Conservation (phyloP, 2,329 filamentous ascomycete species). For the Cladosporium phlei region DNA sequence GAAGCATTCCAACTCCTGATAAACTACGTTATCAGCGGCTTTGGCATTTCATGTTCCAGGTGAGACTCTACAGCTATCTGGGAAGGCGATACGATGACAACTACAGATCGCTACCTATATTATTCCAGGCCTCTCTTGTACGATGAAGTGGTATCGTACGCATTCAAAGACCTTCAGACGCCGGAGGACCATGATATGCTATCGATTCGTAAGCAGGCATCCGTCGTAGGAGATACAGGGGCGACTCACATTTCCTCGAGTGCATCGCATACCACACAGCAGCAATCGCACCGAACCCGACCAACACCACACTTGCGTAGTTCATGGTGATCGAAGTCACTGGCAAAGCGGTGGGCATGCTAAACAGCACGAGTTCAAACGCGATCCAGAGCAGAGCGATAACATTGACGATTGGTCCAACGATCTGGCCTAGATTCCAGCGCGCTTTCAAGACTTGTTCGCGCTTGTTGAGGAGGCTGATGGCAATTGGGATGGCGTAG, state of each 20-base stretch:
- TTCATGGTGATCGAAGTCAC: constrained; percentile 52
- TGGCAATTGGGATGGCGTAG: constrained; percentile 53
- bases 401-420: constrained; percentile 22
- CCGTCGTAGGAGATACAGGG: neutral
- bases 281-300: constrained; percentile 43
- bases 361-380: constrained; percentile 42
- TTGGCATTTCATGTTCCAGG: too few species aligned
- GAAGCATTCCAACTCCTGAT: too few species aligned
- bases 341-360: constrained; percentile 49
- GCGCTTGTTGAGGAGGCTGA: constrained; percentile 45
- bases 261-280: constrained; percentile 19
- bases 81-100: too few species aligned
- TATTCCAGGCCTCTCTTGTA: too few species aligned
- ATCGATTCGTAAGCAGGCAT: neutral
- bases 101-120: too few species aligned
- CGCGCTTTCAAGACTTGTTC: constrained; percentile 18
- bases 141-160: too few species aligned
- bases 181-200: constrained; percentile 17
- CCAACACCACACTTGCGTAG: constrained; percentile 54
- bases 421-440: constrained; percentile 18
- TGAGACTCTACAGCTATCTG: too few species aligned
- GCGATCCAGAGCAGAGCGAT: constrained; percentile 26
- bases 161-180: constrained; percentile 15
- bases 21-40: too few species aligned
- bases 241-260: constrained; percentile 15